Percentiles rank a stretch among this genome's conserved stretches.
Conservation (phyloP, 1,284 basidiomycete species). For the Grifola frondosa region DNA sequence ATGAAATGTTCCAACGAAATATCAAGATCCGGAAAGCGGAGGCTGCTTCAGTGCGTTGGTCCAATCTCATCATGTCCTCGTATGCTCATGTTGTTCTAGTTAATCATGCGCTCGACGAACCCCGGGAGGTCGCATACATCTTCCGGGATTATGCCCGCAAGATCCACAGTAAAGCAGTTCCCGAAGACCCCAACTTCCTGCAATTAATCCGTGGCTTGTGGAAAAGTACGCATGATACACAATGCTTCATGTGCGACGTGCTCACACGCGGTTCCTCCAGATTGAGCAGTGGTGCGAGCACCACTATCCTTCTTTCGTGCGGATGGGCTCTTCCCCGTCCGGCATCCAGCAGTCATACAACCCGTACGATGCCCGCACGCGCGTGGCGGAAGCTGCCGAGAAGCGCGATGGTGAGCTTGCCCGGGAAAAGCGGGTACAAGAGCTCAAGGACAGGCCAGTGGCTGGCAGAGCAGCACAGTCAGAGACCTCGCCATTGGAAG, state of each 20-base stretch:
- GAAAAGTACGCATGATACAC: slow-evolving; percentile 51
- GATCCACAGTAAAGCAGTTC: slow-evolving; percentile 81
- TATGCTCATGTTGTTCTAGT: slow-evolving; percentile 40
- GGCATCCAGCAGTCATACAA: slow-evolving; percentile 40
- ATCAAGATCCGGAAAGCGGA: slow-evolving; percentile 96
- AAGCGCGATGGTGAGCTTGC: slow-evolving; percentile 39
- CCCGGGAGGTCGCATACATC: slow-evolving; percentile 89
- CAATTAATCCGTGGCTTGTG: slow-evolving; percentile 78
- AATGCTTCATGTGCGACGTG: not conserved
- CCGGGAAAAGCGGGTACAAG: slow-evolving; percentile 43
- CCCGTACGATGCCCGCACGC: slow-evolving; percentile 55
- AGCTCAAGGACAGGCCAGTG: slow-evolving; percentile 18
- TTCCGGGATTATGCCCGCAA: slow-evolving; percentile 82
- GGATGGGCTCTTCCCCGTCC: slow-evolving; percentile 37
- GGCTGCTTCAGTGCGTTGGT: slow-evolving; percentile 70
- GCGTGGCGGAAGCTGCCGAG: slow-evolving; percentile 43
- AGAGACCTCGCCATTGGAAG: slow-evolving; percentile 21
- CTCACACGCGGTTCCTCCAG: slow-evolving; percentile 37
- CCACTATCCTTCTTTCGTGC: slow-evolving; percentile 84
- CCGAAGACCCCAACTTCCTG: slow-evolving; percentile 87
- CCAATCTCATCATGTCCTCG: slow-evolving; percentile 1
- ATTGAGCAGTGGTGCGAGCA: slow-evolving; percentile 92
- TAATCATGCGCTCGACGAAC: slow-evolving; percentile 91
- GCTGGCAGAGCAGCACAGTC: slow-evolving; percentile 2
- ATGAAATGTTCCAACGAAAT: slow-evolving; percentile 84